Evolutionary conservation across 805 yeast species (phyloP), one percentile per base, ranked within the genome.

Genomic region (Pichia cabralensis): DNA sequence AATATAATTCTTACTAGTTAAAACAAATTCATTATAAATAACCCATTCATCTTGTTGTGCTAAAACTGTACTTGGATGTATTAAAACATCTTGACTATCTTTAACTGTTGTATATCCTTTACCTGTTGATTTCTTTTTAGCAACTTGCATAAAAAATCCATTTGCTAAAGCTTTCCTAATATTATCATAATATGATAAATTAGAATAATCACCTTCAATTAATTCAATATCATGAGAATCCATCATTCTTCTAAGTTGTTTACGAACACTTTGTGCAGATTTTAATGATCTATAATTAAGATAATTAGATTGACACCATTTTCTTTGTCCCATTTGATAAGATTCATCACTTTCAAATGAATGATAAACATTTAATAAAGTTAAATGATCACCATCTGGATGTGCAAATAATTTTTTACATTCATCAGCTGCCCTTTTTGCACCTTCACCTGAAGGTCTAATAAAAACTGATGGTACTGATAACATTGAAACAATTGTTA

Each of bases 141-240:
- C 97, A 36, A 83, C 94, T 64, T 92, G 98, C 97, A 92, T 88
- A 65, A 92, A 92, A 58, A 86, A 88, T 2, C 98, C 98, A n/a
- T 84, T 72, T 4, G 84, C 70, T 39, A 92, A 60, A 0, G 97
- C 95, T 56, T 80, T 82, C 38, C 94, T 70, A 44, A 92, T 77
- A 49, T 84, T 80, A 47, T 71, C 76, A 57, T 77, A 79, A 60
- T 83, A 86, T 27, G 55, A 52, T 33, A 71, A 73, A 49, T 76
- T 78, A 19, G 73, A 80, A 42, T 60, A 70, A 26, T 80, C 77
- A 3, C 85, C 78, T 31, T 85, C 72, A 39, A 71, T 67, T 35
- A 92, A 60, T 38, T 77, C 83, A 38, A 89, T 61, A 48, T 82
- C 92, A 50, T 77, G 71, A 36, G 80, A 69, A 47, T 78, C 79